Evolutionary conservation across 2,329 filamentous ascomycete species (phyloP).

Genomic region (Penicillium freii): DNA sequence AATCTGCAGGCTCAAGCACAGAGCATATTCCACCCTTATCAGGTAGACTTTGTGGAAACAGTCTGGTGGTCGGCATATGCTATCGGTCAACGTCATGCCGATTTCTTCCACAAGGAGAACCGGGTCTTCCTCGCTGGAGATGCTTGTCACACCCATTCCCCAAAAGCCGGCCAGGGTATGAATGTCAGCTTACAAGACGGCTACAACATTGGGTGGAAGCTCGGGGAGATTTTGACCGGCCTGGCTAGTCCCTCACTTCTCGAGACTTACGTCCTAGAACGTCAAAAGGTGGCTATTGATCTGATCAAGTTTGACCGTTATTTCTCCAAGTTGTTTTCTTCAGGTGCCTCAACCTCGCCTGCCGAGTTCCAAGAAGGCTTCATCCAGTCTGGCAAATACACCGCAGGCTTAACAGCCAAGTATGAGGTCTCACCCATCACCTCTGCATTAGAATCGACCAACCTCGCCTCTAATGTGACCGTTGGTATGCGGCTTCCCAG

Average conservation of each 20-base stretch:
- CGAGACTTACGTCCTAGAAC: constrained; percentile 55
- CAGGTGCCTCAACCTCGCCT: constrained; percentile 43
- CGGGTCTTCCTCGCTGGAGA: constrained; percentile 70
- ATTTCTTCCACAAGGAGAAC: constrained; percentile 63
- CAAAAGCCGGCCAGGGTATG: constrained; percentile 66
- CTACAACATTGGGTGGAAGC: constrained; percentile 62
- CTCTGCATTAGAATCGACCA: constrained; percentile 33
- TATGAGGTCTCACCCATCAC: constrained; percentile 56
- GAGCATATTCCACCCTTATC: constrained; percentile 55
- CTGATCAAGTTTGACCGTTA: constrained; percentile 61
- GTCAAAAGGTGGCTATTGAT: constrained; percentile 54
- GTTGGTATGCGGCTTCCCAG: constrained; percentile 54
- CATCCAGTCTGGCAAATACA: constrained; percentile 57
- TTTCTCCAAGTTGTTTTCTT: constrained; percentile 55
- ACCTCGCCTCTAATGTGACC: constrained; percentile 37
- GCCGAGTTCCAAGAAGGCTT: constrained; percentile 59
- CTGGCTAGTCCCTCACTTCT: constrained; percentile 46
- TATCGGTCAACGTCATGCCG: constrained; percentile 69
- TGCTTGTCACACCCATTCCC: constrained; percentile 67
- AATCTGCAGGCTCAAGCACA: constrained; percentile 55
- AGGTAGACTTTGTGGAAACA: constrained; percentile 55
- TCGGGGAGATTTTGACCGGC: constrained; percentile 51
- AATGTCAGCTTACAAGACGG: constrained; percentile 56
- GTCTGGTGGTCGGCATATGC: constrained; percentile 71
- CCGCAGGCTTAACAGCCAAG: constrained; percentile 56